Conservation (phyloP, 305 asterid genomes). For the Fraxinus baroniana region DNA sequence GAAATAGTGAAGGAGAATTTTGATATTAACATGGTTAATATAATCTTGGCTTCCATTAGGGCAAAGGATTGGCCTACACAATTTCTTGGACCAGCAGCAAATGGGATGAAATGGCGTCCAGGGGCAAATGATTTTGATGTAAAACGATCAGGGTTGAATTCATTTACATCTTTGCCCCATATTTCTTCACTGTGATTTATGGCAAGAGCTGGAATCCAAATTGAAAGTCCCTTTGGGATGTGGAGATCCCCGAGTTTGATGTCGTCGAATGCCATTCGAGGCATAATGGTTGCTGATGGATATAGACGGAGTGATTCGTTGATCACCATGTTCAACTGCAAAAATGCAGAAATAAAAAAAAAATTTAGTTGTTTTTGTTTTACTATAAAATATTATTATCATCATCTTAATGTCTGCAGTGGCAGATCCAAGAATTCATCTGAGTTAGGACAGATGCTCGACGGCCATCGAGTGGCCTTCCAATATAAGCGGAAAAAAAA, state of each 20-base stretch:
- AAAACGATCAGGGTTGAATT: constrained; percentile 74
- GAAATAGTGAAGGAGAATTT: constrained; percentile 67
- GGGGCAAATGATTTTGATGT: constrained; percentile 42
- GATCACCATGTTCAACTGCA: constrained; percentile 82
- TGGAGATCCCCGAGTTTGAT: constrained; percentile 68
- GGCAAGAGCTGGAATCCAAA: constrained; percentile 94
- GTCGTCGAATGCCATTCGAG: constrained; percentile 93
- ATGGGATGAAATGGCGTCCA: constrained; percentile 76
- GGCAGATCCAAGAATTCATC: too few relatives aligned
- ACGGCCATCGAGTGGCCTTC: too few relatives aligned
- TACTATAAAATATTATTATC: neutral
- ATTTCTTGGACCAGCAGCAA: constrained; percentile 89
- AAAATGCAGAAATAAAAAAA: neutral
- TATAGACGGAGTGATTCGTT: constrained; percentile 75
- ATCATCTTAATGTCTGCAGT: too few relatives aligned
- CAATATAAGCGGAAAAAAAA: too few relatives aligned
- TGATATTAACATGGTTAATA: constrained; percentile 74
- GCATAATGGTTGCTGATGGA: constrained; percentile 84
- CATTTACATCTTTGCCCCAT: constrained; percentile 86
- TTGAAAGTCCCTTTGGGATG: constrained; percentile 80
- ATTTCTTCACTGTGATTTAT: constrained; percentile 72
- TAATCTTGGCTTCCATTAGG: constrained; percentile 87
- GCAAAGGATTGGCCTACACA: constrained; percentile 85
- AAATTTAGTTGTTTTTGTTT: too few relatives aligned
- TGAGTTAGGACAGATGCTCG: too few relatives aligned